phyloP scores from a whole-genome alignment of 768 basidiomycete species.

The Asterophora parasitica region DNA sequence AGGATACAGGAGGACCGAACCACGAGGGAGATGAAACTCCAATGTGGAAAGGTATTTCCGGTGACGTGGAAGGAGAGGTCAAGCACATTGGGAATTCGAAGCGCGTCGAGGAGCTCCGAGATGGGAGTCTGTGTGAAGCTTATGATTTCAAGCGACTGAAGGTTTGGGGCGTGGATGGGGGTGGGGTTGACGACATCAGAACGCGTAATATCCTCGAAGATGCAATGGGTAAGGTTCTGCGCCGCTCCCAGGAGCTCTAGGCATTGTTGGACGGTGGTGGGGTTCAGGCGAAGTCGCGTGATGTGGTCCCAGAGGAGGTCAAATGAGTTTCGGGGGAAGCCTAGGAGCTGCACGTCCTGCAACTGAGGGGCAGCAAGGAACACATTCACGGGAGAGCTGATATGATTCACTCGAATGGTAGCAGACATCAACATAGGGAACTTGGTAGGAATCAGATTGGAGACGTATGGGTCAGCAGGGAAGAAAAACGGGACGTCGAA shows the following conservation, averaged over 20 bases:
- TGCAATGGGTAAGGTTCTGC: conserved; percentile 14
- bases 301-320: conserved; percentile 13
- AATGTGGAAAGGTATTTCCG: conserved; percentile 17
- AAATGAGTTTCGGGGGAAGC: conserved; percentile 12
- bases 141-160: conserved; percentile 14
- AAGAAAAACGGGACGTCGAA: conserved; percentile 17
- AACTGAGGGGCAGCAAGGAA: conserved; percentile 12
- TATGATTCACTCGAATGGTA: conserved; percentile 4
- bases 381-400: conserved; percentile 8
- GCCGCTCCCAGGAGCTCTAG: conserved; percentile 11
- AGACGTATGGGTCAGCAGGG: conserved; percentile 8
- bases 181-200: conserved; percentile 18
- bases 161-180: conserved; percentile 10
- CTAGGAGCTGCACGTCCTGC: conserved; percentile 11
- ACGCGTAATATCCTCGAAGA: conserved; percentile 16
- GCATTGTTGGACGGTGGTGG: conserved; percentile 17
- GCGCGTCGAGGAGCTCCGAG: conserved; percentile 17
- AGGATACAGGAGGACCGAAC: conserved; percentile 13
- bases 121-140: conserved; percentile 15
- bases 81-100: conserved; percentile 10
- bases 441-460: conserved; percentile 5
- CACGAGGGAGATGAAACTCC: conserved; percentile 18
- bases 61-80: conserved; percentile 16
- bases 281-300: conserved; percentile 13
- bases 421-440: conserved; percentile 14